These are phyloP conservation scores for Solanum commersonii DNA, from an alignment of 257 asterid genomes.

Conservation along the genomic window DNA sequence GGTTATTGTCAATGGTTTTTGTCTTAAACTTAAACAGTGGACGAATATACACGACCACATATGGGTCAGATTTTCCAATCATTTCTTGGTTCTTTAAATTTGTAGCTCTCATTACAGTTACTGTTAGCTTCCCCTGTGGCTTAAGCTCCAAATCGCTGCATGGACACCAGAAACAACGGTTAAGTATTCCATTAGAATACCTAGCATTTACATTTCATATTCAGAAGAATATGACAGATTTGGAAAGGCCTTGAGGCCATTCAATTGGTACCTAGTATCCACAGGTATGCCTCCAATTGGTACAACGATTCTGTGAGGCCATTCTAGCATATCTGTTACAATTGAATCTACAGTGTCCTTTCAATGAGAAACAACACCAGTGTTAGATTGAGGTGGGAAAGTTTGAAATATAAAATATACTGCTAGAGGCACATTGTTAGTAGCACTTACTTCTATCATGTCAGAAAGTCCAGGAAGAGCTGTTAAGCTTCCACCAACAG, in stretches of 20 bases:
- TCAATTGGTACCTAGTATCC: constrained; percentile 48
- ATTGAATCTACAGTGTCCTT: constrained; percentile 89
- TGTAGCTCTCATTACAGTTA: constrained; percentile 55
- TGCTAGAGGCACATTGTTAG: background rate
- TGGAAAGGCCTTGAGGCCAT: background rate
- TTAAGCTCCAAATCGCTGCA: constrained; percentile 97
- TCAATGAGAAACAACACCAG: constrained; percentile 3
- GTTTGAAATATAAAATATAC: background rate
- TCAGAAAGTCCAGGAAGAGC: constrained; percentile 94
- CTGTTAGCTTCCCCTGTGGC: constrained; percentile 86
- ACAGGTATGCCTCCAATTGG: constrained; percentile 91
- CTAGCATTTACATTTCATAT: background rate
- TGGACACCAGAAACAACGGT: background rate
- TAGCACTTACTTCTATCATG: constrained; percentile 81
- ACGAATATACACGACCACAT: constrained; percentile 60
- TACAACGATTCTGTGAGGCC: constrained; percentile 99
- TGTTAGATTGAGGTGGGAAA: constrained; percentile 8
- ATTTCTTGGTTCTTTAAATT: constrained; percentile 87
- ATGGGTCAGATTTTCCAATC: constrained; percentile 98
- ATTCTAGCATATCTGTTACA: constrained; percentile 81
- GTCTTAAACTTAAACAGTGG: constrained; percentile 90
- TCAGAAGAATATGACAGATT: background rate
- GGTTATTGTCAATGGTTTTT: constrained; percentile 76
- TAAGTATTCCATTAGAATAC: background rate
- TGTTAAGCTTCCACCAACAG: constrained; percentile 96